Conservation (phyloP, 2,329 filamentous ascomycete genomes). For the Camptophora hylomeconis region DNA sequence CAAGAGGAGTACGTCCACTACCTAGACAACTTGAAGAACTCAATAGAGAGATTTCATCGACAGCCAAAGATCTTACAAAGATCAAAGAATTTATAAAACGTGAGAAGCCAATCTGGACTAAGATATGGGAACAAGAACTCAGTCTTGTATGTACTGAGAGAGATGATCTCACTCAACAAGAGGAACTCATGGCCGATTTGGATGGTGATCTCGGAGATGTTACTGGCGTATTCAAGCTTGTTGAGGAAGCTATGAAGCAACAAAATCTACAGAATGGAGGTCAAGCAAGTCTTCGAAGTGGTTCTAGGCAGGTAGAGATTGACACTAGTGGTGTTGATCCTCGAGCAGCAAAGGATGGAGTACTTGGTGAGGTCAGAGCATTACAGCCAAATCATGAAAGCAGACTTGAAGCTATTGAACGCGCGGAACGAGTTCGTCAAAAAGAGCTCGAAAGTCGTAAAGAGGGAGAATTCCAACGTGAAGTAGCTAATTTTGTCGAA, state of each 20-base stretch:
- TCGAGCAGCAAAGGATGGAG: constrained; percentile 71
- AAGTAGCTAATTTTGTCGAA: constrained; percentile 75
- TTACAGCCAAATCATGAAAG: constrained; percentile 90
- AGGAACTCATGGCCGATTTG: constrained; percentile 84
- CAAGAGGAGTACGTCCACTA: constrained; percentile 78
- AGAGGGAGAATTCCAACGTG: constrained; percentile 67
- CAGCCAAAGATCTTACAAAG: constrained; percentile 79
- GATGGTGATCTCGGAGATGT: constrained; percentile 94
- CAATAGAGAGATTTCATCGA: constrained; percentile 69
- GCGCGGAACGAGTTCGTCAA: constrained; percentile 83
- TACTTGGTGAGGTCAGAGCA: constrained; percentile 85
- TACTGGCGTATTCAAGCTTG: constrained; percentile 79
- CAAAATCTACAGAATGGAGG: constrained; percentile 60
- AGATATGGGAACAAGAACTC: constrained; percentile 97
- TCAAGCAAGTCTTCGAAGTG: constrained; percentile 31
- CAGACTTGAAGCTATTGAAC: constrained; percentile 85
- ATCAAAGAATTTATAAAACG: constrained; percentile 83
- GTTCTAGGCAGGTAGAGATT: constrained; percentile 27
- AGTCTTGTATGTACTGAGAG: constrained; percentile 92
- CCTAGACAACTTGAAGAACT: constrained; percentile 82
- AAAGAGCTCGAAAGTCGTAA: constrained; percentile 70
- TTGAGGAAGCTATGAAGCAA: constrained; percentile 97
- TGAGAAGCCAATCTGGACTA: constrained; percentile 95
- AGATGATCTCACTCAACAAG: constrained; percentile 88
- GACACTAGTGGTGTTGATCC: constrained; percentile 51